Evolutionary conservation across 306 rosid species (phyloP).

Genomic region (Ormosia semicastrata): DNA sequence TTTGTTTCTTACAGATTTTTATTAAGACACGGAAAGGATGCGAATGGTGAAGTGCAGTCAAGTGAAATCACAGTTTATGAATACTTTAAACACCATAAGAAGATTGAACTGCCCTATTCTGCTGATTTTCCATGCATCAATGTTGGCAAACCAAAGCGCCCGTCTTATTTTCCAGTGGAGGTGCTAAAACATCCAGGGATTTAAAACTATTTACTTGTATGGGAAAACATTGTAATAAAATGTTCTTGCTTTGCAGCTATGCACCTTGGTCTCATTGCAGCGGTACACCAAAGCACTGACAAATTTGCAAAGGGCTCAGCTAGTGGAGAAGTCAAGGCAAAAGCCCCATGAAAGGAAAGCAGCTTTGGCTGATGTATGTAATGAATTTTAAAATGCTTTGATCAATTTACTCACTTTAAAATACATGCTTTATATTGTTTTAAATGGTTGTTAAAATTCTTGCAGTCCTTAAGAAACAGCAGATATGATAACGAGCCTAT

Average conservation of each 20-base stretch:
- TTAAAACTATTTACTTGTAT: background rate
- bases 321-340: slow-evolving; percentile 47
- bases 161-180: slow-evolving; percentile 46
- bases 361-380: slow-evolving; percentile 32
- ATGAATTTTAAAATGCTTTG: background rate
- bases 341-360: slow-evolving; percentile 36
- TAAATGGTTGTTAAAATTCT: slow-evolving; percentile 10
- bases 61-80: slow-evolving; percentile 42
- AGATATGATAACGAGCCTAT: slow-evolving; percentile 37
- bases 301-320: slow-evolving; percentile 41
- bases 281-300: slow-evolving; percentile 50
- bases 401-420: background rate
- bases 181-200: background rate
- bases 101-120: slow-evolving; percentile 14
- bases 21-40: slow-evolving; percentile 24
- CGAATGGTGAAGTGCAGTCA: slow-evolving; percentile 25
- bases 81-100: slow-evolving; percentile 21
- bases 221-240: background rate
- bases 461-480: slow-evolving; percentile 40
- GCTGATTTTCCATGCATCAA: slow-evolving; percentile 54
- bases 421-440: background rate
- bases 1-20: slow-evolving; percentile 5
- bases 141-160: slow-evolving; percentile 48
- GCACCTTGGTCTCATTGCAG: slow-evolving; percentile 46
- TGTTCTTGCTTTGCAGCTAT: slow-evolving; percentile 32